Evolutionary conservation across 2,329 filamentous ascomycete genomes (phyloP).

Genomic region (Daldinia sp.): DNA sequence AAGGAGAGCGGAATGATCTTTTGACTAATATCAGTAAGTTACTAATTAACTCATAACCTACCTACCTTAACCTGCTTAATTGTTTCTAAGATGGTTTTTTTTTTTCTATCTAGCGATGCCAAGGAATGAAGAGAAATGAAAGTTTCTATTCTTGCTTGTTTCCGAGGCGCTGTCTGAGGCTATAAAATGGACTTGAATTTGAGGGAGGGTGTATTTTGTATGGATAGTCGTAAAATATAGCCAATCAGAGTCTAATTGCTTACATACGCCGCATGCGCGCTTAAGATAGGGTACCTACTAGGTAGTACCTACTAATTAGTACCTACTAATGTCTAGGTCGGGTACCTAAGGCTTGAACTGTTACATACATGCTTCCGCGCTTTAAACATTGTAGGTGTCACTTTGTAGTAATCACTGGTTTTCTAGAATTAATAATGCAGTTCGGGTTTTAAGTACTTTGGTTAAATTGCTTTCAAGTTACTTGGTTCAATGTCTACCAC

Average conservation of each 20-base stretch:
- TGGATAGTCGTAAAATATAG: not conserved
- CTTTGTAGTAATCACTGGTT: too few relatives aligned
- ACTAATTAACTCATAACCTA: too few relatives aligned
- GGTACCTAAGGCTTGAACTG: too few relatives aligned
- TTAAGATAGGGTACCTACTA: not conserved
- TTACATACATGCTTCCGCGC: too few relatives aligned
- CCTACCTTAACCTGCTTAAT: too few relatives aligned
- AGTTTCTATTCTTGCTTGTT: constrained; percentile 2
- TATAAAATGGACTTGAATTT: not conserved
- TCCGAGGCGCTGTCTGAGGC: not conserved
- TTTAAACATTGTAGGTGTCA: too few relatives aligned
- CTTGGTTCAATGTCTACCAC: not conserved
- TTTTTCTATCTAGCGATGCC: not conserved
- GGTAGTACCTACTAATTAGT: too few relatives aligned
- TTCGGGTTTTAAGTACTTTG: not conserved
- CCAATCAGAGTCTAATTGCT: not conserved
- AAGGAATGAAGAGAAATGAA: not conserved
- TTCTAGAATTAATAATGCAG: too few relatives aligned
- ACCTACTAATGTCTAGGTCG: too few relatives aligned
- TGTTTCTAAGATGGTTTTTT: not conserved
- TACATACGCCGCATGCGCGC: not conserved
- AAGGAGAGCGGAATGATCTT: too few relatives aligned
- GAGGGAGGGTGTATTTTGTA: not conserved
- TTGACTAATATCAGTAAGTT: too few relatives aligned
- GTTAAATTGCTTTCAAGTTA: not conserved